Percentiles rank a stretch among this genome's conserved stretches.
Evolutionary conservation across 495 filamentous ascomycete species (phyloP).

Genomic region (Xylaria sp.): DNA sequence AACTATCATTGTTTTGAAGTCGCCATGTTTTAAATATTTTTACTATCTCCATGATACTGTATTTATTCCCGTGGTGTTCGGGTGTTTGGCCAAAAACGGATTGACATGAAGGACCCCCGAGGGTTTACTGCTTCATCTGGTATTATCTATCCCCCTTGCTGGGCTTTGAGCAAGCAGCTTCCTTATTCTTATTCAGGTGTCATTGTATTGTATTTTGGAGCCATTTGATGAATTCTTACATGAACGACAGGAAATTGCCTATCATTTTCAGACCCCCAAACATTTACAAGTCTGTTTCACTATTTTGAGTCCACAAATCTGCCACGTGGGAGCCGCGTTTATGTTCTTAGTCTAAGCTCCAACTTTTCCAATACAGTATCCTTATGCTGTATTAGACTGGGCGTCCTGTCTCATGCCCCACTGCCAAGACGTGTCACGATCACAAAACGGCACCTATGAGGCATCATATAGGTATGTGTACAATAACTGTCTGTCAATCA

Average conservation of each 20-base stretch:
- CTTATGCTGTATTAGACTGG: background rate
- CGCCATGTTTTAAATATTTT: background rate
- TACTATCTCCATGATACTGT: constrained; percentile 1
- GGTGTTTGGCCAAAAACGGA: background rate
- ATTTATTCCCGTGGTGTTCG: constrained; percentile 8
- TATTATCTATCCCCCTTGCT: constrained; percentile 4
- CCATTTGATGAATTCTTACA: background rate
- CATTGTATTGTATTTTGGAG: background rate
- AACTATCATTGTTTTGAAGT: background rate
- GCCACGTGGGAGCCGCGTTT: background rate
- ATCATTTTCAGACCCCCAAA: constrained; percentile 21
- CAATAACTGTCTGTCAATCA: background rate
- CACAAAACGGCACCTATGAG: background rate
- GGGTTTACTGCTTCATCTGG: background rate
- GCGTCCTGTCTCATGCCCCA: background rate
- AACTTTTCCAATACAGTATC: background rate
- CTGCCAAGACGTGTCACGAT: constrained; percentile 10
- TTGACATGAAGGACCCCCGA: background rate
- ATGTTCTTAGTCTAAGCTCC: background rate
- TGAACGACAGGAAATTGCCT: background rate
- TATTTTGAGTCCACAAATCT: background rate
- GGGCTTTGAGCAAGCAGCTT: background rate
- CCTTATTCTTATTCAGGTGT: background rate
- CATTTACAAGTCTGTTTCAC: background rate
- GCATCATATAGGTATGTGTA: background rate